phyloP scores from a whole-genome alignment of 805 yeast genomes.

The Ogataea populi-albae region DNA sequence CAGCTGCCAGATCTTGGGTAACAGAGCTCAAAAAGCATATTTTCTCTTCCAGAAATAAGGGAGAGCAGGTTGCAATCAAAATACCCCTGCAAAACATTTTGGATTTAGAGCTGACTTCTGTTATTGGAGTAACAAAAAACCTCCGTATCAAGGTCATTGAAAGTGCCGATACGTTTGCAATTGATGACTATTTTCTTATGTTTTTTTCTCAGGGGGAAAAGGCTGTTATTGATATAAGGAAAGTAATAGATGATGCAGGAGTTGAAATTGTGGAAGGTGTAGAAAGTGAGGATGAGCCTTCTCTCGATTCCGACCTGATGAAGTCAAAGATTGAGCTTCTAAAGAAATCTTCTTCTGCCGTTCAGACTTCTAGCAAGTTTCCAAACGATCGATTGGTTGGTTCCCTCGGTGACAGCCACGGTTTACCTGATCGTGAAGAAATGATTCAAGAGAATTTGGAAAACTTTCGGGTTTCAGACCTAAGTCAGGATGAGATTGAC shows the following conservation, averaged over 20 bases:
- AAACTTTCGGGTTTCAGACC: too few species aligned
- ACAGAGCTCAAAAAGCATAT: conserved; percentile 69
- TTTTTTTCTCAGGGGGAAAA: conserved; percentile 54
- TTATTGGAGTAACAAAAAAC: conserved; percentile 56
- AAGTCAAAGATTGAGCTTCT: conserved; percentile 25
- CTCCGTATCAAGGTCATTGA: conserved; percentile 62
- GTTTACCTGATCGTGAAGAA: too few species aligned
- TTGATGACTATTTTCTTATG: conserved; percentile 70
- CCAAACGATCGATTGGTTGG: conserved; percentile 2
- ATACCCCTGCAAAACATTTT: conserved; percentile 70
- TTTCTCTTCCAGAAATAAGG: conserved; percentile 67
- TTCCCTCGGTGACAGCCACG: too few species aligned
- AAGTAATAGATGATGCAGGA: conserved; percentile 36
- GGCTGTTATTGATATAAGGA: conserved; percentile 39
- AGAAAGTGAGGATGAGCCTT: conserved; percentile 23
- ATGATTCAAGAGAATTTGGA: not conserved
- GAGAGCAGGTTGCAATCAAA: conserved; percentile 70
- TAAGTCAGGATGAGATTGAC: not conserved
- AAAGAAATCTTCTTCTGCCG: conserved; percentile 25
- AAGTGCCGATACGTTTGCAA: conserved; percentile 46
- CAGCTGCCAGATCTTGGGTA: conserved; percentile 79
- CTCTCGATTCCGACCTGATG: conserved; percentile 16
- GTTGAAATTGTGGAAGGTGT: conserved; percentile 22
- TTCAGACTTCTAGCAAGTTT: conserved; percentile 20
- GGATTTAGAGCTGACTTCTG: conserved; percentile 54